These are phyloP conservation scores for Trichosanthes cucumerina DNA, from an alignment of 306 rosid species.

Conservation along the genomic window DNA sequence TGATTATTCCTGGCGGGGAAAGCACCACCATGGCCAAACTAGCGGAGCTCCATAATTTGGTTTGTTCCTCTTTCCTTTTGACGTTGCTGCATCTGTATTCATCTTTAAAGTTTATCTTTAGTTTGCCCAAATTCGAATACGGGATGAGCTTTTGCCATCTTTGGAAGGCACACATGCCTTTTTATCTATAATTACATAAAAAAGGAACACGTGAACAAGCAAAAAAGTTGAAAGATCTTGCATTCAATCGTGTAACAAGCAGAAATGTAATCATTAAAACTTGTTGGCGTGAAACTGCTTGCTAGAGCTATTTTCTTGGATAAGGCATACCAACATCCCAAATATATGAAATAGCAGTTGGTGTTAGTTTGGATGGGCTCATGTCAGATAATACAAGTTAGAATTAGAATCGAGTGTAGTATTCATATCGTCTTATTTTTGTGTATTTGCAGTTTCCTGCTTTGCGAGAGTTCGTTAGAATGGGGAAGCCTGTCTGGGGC, in stretches of 20 bases:
- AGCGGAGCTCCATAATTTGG: conserved; percentile 81
- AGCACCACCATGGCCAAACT: conserved; percentile 98
- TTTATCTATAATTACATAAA: neutral
- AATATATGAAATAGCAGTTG: neutral
- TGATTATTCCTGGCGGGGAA: conserved; percentile 95
- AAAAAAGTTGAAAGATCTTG: neutral
- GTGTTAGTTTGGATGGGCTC: neutral
- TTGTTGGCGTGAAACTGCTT: neutral
- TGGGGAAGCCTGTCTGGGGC: conserved; percentile 99
- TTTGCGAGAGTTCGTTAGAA: conserved; percentile 69
- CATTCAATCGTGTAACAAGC: neutral
- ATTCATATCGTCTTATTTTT: neutral
- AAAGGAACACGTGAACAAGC: too few relatives aligned
- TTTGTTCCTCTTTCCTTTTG: neutral
- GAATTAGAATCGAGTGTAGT: neutral
- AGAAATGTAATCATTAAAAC: neutral
- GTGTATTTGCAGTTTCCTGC: conserved; percentile 62
- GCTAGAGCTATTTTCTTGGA: neutral
- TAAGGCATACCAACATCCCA: neutral
- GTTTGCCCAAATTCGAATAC: neutral
- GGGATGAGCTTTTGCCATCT: neutral
- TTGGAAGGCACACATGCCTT: neutral
- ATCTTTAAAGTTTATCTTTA: neutral
- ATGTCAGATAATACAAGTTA: neutral
- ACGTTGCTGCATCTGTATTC: neutral